Evolutionary conservation across 2,329 filamentous ascomycete genomes (phyloP).

Genomic region (Cytospora piceicola): DNA sequence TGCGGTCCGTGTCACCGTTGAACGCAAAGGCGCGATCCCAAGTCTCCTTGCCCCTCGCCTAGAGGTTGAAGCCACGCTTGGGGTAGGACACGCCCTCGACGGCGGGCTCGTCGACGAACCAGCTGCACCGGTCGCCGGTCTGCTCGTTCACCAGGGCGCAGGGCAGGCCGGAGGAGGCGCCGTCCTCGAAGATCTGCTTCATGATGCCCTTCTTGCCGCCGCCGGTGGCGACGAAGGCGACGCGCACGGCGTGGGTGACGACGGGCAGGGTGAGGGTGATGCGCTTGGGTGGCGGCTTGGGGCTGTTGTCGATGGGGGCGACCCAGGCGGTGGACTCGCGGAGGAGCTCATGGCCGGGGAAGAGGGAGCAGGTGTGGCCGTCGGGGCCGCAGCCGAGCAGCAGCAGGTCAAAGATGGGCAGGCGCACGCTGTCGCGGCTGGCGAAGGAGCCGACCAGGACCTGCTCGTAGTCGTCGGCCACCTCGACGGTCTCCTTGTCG

Average conservation of each 20-base stretch:
- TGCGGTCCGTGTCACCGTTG: conserved; percentile 6
- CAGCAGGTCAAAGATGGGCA: conserved; percentile 93
- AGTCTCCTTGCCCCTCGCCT: conserved; percentile 50
- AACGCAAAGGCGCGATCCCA: conserved; percentile 19
- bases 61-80: conserved; percentile 66
- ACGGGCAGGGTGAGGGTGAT: conserved; percentile 94
- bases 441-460: conserved; percentile 84
- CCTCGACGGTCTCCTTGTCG: conserved; percentile 77
- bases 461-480: conserved; percentile 94
- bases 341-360: conserved; percentile 85
- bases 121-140: conserved; percentile 84
- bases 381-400: conserved; percentile 94
- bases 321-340: conserved; percentile 92
- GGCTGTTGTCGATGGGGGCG: conserved; percentile 86
- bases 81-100: conserved; percentile 86
- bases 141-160: conserved; percentile 86
- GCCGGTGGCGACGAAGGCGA: conserved; percentile 92
- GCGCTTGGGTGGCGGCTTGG: conserved; percentile 87
- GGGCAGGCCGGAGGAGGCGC: conserved; percentile 68
- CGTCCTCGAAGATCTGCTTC: conserved; percentile 89
- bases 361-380: conserved; percentile 95
- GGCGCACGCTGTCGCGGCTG: conserved; percentile 87
- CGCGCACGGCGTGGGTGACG: conserved; percentile 80
- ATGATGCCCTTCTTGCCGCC: conserved; percentile 87
- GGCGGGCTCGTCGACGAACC: conserved; percentile 90